phyloP scores from a whole-genome alignment of 2,329 filamentous ascomycete genomes.

The Pleurostoma richardsiae region DNA sequence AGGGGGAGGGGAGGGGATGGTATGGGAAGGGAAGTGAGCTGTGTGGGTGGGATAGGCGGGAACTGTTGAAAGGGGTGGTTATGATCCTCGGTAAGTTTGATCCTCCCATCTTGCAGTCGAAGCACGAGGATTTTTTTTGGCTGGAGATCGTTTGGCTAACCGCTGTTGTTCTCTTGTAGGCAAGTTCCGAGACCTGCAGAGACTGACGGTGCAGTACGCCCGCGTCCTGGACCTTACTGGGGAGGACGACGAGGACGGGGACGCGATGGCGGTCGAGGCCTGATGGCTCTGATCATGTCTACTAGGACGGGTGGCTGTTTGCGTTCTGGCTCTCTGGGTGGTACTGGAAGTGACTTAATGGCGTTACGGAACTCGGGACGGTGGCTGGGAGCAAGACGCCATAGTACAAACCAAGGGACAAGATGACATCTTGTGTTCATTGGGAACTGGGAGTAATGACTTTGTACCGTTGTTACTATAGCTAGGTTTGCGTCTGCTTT shows the following conservation, averaged over 20 bases:
- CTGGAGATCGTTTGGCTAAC: constrained; percentile 22
- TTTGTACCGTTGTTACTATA: no score
- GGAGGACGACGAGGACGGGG: constrained; percentile 31
- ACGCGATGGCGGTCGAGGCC: constrained; percentile 35
- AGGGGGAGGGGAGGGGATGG: constrained; percentile 52
- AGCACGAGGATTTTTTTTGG: not conserved
- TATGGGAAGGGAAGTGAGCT: constrained; percentile 64
- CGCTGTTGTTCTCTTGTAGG: constrained; percentile 41
- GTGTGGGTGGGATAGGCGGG: constrained; percentile 86
- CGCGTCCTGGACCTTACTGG: constrained; percentile 64
- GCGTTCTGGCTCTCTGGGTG: not conserved
- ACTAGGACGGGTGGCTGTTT: not conserved
- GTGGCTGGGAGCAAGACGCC: no score
- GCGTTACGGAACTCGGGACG: no score
- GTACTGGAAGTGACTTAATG: no score
- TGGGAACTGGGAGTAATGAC: no score
- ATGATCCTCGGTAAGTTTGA: constrained; percentile 75
- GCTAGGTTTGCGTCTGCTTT: no score
- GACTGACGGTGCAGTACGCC: constrained; percentile 92
- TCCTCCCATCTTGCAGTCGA: not conserved
- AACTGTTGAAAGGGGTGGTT: constrained; percentile 85
- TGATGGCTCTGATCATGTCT: constrained; percentile 17
- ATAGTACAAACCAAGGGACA: no score
- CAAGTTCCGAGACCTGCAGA: constrained; percentile 91
- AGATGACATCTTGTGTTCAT: no score